A percentile compares a stretch with the other conserved stretches of the same genome.
phyloP scores from a whole-genome alignment of 345 rosid genomes.

The Hibiscus mutabilis region DNA sequence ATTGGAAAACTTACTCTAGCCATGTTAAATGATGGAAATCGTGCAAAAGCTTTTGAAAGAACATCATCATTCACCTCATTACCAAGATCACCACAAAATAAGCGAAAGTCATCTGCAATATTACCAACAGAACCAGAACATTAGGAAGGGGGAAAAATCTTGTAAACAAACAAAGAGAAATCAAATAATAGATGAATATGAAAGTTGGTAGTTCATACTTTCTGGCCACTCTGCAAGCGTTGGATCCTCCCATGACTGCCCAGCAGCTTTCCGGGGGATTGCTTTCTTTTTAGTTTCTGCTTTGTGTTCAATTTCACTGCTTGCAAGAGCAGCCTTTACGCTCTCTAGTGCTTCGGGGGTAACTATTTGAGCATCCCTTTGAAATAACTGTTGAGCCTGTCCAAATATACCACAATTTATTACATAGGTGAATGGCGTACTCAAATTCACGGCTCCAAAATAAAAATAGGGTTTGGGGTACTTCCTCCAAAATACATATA shows the following conservation, averaged over 20 bases:
- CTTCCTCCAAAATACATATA: not conserved
- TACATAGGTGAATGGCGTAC: slow-evolving; percentile 3
- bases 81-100: slow-evolving; percentile 97
- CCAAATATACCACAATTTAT: slow-evolving; percentile 16
- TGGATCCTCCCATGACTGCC: slow-evolving; percentile 96
- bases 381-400: slow-evolving; percentile 89
- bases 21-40: slow-evolving; percentile 97
- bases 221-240: slow-evolving; percentile 97
- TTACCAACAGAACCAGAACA: slow-evolving; percentile 2
- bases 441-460: not conserved
- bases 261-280: slow-evolving; percentile 94
- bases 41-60: slow-evolving; percentile 86
- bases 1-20: slow-evolving; percentile 51
- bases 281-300: slow-evolving; percentile 88
- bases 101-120: slow-evolving; percentile 75
- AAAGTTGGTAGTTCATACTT: slow-evolving; percentile 34
- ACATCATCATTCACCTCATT: slow-evolving; percentile 99
- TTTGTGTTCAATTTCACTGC: slow-evolving; percentile 80
- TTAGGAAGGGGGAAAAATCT: not conserved
- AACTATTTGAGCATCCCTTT: slow-evolving; percentile 84
- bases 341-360: slow-evolving; percentile 95
- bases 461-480: not conserved
- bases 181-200: not conserved
- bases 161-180: not conserved
- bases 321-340: slow-evolving; percentile 92